A percentile compares a stretch with the other conserved stretches of the same genome.
These are phyloP conservation scores for Cercospora janseana DNA, from an alignment of 2,329 filamentous ascomycete genomes.

Conservation along the genomic window DNA sequence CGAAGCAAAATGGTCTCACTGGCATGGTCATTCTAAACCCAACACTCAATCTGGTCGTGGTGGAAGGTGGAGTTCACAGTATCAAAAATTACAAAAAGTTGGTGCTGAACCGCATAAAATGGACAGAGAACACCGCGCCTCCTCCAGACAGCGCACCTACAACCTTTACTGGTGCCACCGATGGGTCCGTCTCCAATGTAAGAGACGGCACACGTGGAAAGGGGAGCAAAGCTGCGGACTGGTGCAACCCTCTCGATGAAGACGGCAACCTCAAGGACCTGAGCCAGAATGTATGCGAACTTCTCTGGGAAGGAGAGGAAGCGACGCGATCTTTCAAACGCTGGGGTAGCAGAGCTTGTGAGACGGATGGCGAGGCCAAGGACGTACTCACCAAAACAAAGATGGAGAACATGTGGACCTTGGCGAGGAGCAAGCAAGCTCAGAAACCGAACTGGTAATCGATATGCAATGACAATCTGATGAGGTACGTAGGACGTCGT, in stretches of 20 bases:
- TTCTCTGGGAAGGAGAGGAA: constrained; percentile 90
- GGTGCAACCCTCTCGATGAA: constrained; percentile 78
- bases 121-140: constrained; percentile 82
- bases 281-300: constrained; percentile 72
- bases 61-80: constrained; percentile 83
- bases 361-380: constrained; percentile 84
- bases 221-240: constrained; percentile 63
- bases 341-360: constrained; percentile 87
- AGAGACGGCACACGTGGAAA: constrained; percentile 31
- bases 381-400: constrained; percentile 76
- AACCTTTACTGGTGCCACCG: constrained; percentile 34
- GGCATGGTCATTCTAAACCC: constrained; percentile 92
- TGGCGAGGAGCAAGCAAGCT: constrained; percentile 65
- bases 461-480: constrained; percentile 1
- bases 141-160: constrained; percentile 39
- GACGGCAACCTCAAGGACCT: constrained; percentile 77
- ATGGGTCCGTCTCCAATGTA: constrained; percentile 24
- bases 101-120: constrained; percentile 90
- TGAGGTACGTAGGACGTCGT: constrained; percentile 8
- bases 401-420: constrained; percentile 92
- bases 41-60: constrained; percentile 81
- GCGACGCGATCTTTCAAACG: constrained; percentile 78
- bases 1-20: constrained; percentile 81
- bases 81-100: constrained; percentile 86
- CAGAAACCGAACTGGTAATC: constrained; percentile 5